phyloP scores from a whole-genome alignment of 2,329 filamentous ascomycete genomes.

The Trichocomaceae sp. region DNA sequence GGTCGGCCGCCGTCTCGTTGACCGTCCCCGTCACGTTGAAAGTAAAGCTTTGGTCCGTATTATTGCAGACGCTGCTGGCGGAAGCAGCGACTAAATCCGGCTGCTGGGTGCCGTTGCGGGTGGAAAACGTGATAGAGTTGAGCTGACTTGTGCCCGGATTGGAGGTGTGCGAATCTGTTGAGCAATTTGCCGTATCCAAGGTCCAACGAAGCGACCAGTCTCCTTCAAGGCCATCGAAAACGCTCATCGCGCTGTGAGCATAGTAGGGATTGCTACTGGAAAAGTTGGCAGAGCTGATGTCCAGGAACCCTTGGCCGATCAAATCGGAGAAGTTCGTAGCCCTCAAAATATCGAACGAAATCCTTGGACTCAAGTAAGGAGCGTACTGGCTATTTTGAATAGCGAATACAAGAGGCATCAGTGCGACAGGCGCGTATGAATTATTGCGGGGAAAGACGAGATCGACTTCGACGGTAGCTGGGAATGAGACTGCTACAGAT shows the following conservation, averaged over 20 bases:
- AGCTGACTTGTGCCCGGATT: neutral
- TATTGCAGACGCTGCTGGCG: neutral
- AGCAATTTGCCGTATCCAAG: neutral
- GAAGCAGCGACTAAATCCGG: neutral
- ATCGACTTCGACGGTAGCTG: conserved; percentile 1
- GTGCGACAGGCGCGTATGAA: neutral
- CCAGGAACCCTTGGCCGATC: neutral
- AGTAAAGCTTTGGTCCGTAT: neutral
- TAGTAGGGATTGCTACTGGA: neutral
- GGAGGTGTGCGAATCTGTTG: neutral
- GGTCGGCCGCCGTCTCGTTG: neutral
- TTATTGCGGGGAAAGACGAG: neutral
- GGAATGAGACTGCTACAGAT: neutral
- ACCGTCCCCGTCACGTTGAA: neutral
- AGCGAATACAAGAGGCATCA: neutral
- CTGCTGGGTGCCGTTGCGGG: neutral
- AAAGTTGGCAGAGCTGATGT: neutral
- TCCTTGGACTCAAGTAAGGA: neutral
- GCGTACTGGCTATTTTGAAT: neutral
- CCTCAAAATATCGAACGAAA: neutral
- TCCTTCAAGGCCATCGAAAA: neutral
- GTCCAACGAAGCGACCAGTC: neutral
- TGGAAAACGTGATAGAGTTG: neutral
- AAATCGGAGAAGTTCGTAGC: neutral
- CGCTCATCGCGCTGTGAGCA: neutral